phyloP scores from a whole-genome alignment of 2,329 filamentous ascomycete genomes.

The Cercospora canescens region DNA sequence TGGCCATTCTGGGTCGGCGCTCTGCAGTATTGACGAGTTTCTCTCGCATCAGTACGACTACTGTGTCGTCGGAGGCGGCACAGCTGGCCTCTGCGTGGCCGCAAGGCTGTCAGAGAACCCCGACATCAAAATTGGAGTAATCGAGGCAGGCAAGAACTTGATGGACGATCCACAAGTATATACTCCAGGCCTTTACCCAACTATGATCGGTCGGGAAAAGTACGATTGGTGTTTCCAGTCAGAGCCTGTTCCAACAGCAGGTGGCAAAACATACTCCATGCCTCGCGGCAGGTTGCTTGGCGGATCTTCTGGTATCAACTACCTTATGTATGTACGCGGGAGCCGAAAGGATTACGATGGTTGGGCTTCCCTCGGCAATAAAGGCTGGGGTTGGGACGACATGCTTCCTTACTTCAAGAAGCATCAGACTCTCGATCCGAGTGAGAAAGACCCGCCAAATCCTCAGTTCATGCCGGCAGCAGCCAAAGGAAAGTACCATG shows the following conservation, averaged over 20 bases:
- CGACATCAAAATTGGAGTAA: conserved; percentile 33
- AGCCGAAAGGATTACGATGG: conserved; percentile 37
- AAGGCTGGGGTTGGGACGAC: conserved; percentile 33
- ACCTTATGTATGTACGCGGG: conserved; percentile 38
- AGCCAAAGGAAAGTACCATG: conserved; percentile 36
- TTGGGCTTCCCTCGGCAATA: conserved; percentile 35
- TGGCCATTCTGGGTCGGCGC: conserved; percentile 23
- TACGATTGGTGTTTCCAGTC: conserved; percentile 38
- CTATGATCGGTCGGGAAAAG: conserved; percentile 35
- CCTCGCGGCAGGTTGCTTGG: conserved; percentile 42
- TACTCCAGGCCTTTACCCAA: conserved; percentile 36
- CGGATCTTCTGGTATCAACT: conserved; percentile 43
- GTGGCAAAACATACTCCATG: conserved; percentile 31
- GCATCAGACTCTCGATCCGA: conserved; percentile 24
- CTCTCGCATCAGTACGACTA: conserved; percentile 30
- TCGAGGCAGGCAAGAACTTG: conserved; percentile 35
- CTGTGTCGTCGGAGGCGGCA: conserved; percentile 33
- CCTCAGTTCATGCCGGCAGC: conserved; percentile 22
- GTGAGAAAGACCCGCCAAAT: conserved; percentile 19
- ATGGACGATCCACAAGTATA: conserved; percentile 34
- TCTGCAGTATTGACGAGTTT: conserved; percentile 33
- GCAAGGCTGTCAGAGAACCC: conserved; percentile 32
- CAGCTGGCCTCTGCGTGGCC: conserved; percentile 33
- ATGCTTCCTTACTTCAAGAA: conserved; percentile 34
- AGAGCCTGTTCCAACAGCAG: conserved; percentile 26